Base-by-base conservation (phyloP, 1,139 yeast genomes). In the Geotrichum reessii region DNA sequence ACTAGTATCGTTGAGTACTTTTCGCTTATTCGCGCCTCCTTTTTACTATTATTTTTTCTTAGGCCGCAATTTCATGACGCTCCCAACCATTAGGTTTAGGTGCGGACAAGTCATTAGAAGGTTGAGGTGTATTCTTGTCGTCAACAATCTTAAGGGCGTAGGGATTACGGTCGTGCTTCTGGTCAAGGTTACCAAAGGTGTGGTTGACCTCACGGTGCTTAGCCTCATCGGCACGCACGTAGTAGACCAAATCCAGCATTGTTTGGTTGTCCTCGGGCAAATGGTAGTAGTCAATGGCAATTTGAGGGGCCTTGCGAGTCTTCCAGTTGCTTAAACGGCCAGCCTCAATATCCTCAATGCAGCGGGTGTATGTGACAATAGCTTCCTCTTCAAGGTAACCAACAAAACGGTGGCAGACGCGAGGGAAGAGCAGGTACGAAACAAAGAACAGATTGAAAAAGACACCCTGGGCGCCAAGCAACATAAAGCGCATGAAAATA, bases 311-410 rank as follows among this genome's bases (percentile, higher is more conserved):
- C 14, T 65, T 63, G 31, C 58, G 57, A 8, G 65, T 63, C 49
- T 78, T 76, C 65, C 86, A 79, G 53, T 76, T 78, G 2, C 83
- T 81, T 51, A 85, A 73, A 54, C 77, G 73, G 2, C 84, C 84
- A 14, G 72, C 68, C 51, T 81, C 81, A 50, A 81, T 69, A 64
- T 86, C 83, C 52, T 80, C 80, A 50, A 84, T 72, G 55, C 87
- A 73, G 65, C 87, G 84, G 2, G 87, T 76, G 68, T 86, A 86
- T 0, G 93, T 86, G 60, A 81, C 76, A 19, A 86, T 89, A 0
- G 92, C 92, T 69, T 86, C 92, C 68, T 86, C 93, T 69, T 86
- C 93, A 52, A 86, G 75, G 69, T 86, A 86, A 1, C 93, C 93
- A 51, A 86, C 93, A 69, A 86, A 85, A 61, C 93, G 74, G 67